Percentiles rank a stretch among this genome's conserved stretches.
These are phyloP conservation scores for Rosa hybrid DNA, from an alignment of 331 rosid species.

Conservation along the genomic window DNA sequence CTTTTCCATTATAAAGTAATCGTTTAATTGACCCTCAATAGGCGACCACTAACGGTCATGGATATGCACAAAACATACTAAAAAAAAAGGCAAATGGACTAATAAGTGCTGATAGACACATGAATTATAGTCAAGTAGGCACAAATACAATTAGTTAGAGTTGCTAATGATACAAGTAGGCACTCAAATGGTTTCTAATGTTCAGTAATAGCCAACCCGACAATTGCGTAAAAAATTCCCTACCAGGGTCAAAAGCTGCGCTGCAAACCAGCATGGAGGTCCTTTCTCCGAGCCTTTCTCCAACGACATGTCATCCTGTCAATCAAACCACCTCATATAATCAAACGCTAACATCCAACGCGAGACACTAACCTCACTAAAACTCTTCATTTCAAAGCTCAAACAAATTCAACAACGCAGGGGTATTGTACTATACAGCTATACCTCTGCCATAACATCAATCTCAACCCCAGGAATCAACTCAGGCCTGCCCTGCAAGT, in stretches of 20 bases:
- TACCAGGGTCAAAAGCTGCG: constrained; percentile 70
- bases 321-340: constrained; percentile 14
- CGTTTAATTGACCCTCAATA: background rate
- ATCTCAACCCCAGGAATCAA: constrained; percentile 79
- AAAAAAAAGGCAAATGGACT: background rate
- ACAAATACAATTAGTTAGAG: background rate
- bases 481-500: constrained; percentile 75
- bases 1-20: background rate
- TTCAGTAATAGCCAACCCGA: constrained; percentile 9
- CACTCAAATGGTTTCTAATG: background rate
- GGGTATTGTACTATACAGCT: background rate
- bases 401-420: background rate
- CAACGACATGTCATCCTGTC: constrained; percentile 30
- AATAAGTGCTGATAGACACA: background rate
- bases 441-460: constrained; percentile 77
- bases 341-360: background rate
- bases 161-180: background rate
- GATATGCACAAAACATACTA: background rate
- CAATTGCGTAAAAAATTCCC: constrained; percentile 32
- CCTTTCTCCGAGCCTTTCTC: constrained; percentile 35
- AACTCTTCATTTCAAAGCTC: background rate
- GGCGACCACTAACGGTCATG: background rate
- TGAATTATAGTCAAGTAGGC: background rate
- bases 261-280: constrained; percentile 61
- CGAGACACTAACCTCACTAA: background rate